Evolutionary conservation across 495 filamentous ascomycete species (phyloP).

Genomic region (Aspergillus campestris): DNA sequence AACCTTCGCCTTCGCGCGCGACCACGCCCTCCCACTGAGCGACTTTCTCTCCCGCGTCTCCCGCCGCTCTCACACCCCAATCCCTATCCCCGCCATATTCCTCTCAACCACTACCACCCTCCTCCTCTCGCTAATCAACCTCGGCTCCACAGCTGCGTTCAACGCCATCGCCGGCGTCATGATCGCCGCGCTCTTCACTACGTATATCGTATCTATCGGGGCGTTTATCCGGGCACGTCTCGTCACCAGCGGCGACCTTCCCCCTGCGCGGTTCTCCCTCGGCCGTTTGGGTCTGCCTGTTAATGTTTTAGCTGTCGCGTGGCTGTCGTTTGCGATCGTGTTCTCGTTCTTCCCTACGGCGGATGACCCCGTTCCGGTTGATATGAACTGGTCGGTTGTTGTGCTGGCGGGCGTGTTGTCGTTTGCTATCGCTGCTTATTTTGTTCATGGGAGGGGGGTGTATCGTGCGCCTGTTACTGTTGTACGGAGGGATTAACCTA

Average conservation of each 20-base stretch:
- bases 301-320: constrained; percentile 28
- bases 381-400: constrained; percentile 37
- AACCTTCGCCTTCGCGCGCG: constrained; percentile 14
- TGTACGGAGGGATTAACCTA: no score
- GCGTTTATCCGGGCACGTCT: constrained; percentile 28
- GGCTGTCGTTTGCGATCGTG: constrained; percentile 18
- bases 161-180: constrained; percentile 44
- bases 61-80: constrained; percentile 8
- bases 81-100: constrained; percentile 15
- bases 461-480: constrained; percentile 31
- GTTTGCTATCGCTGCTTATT: constrained; percentile 33
- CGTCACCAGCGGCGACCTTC: constrained; percentile 28
- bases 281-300: constrained; percentile 23
- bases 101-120: constrained; percentile 13
- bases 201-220: constrained; percentile 30
- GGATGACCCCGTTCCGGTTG: constrained; percentile 18
- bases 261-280: constrained; percentile 31
- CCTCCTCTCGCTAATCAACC: constrained; percentile 14
- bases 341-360: constrained; percentile 38
- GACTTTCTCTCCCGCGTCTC: constrained; percentile 20
- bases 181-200: constrained; percentile 29
- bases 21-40: constrained; percentile 37
- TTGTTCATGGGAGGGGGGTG: constrained; percentile 28
- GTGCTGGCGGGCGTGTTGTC: constrained; percentile 38
- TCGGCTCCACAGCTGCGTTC: constrained; percentile 48